A percentile compares a stretch with the other conserved stretches of the same genome.
Conservation (phyloP, 495 filamentous ascomycete species). For the Neohortaea acidophila region DNA sequence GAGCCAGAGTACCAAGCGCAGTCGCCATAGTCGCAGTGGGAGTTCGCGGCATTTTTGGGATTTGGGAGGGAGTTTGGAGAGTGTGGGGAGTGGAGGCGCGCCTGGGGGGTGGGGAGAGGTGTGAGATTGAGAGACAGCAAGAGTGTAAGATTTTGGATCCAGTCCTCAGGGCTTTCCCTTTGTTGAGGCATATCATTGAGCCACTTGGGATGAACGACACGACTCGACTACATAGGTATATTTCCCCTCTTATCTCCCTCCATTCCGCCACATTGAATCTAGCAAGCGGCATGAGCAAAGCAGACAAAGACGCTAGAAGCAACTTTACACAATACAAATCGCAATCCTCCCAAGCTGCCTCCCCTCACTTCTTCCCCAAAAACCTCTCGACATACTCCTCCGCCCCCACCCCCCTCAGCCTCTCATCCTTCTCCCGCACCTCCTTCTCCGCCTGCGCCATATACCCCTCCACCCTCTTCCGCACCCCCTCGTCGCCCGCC, state of each 20-base stretch:
- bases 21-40: conserved; percentile 35
- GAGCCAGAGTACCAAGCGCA: conserved; percentile 58
- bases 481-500: conserved; percentile 40
- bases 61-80: conserved; percentile 62
- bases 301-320: too few species aligned
- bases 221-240: too few species aligned
- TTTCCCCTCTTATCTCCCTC: too few species aligned
- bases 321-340: too few species aligned
- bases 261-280: too few species aligned
- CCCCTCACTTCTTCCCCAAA: background rate
- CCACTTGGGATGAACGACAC: too few species aligned
- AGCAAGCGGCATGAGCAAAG: too few species aligned
- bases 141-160: too few species aligned
- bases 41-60: conserved; percentile 63
- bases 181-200: too few species aligned
- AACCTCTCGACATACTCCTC: conserved; percentile 45
- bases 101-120: conserved; percentile 16
- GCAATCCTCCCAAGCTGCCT: background rate
- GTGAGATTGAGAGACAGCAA: too few species aligned
- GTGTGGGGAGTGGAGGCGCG: conserved; percentile 28
- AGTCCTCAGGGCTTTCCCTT: too few species aligned
- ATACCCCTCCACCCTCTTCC: conserved; percentile 51
- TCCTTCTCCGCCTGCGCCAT: conserved; percentile 46
- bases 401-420: conserved; percentile 52
- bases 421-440: conserved; percentile 48